Conservation (phyloP, 192 early-diverging fungal genomes). For the Helicostylum pulchrum region DNA sequence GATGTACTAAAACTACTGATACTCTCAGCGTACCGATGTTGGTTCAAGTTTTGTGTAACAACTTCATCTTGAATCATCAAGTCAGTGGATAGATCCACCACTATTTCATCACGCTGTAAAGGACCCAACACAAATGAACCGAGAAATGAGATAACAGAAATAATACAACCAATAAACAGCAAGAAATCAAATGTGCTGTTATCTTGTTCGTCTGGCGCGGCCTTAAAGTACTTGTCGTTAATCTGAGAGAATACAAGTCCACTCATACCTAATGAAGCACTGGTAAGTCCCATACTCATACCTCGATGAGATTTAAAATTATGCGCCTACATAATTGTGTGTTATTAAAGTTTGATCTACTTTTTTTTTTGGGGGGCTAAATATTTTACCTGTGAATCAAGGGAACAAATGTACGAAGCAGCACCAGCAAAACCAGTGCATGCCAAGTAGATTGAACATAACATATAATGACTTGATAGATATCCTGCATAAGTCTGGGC, state of each 20-base stretch:
- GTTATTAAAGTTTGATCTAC: background rate
- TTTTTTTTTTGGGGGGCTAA: background rate
- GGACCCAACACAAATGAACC: conserved; percentile 26
- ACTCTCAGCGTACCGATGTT: background rate
- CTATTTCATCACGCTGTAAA: conserved; percentile 5
- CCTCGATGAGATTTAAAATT: conserved; percentile 33
- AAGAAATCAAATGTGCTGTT: conserved; percentile 26
- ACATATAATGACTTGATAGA: conserved; percentile 15
- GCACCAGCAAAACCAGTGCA: conserved; percentile 22
- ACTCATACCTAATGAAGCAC: conserved; percentile 29
- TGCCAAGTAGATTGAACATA: conserved; percentile 31
- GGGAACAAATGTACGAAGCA: conserved; percentile 27
- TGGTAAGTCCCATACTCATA: conserved; percentile 34
- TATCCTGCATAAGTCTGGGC: conserved; percentile 27
- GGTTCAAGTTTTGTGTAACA: background rate
- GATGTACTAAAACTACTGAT: conserved; percentile 11
- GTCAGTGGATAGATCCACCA: background rate
- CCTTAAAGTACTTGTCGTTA: conserved; percentile 31
- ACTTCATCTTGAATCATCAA: background rate
- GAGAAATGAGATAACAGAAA: conserved; percentile 6
- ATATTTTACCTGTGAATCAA: conserved; percentile 31
- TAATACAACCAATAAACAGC: conserved; percentile 18
- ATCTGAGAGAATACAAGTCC: conserved; percentile 36
- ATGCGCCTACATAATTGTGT: conserved; percentile 21
- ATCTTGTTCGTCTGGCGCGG: conserved; percentile 12